Base-by-base conservation (phyloP, 2,329 filamentous ascomycete genomes). In the Seiridium unicorne region DNA sequence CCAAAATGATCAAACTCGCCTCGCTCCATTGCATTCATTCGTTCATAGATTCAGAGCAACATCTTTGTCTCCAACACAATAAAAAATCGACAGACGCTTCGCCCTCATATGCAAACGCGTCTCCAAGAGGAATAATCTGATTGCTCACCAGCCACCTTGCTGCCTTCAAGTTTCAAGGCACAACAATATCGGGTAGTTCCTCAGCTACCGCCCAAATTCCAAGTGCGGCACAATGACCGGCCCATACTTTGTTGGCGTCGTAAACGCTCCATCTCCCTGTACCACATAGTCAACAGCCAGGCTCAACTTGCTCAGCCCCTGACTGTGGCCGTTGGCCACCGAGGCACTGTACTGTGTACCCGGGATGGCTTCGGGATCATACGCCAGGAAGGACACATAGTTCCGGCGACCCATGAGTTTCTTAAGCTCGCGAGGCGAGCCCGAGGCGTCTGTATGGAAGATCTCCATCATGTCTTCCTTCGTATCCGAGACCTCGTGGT, bases 401-500 rank as follows among this genome's bases (percentile, higher is more conserved):
- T 97, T 98, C 61, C 95, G 83, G 47, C 94, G 83, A 1, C 90
- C 92, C 93, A 99, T 99, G 56, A 99, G 84, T 70, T 94, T 91
- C 78, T 93, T 93, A 71, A 93, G 82, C 74, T 97, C 94, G 51
- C 93, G 84, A 0, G 88, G 81, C 42, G 86, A 81, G n/a, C 95
- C 94, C 58, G 89, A 92, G 13, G 95, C 92, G 68, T 99, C 95
- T 6, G 89, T 91, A 69, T 95, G 92, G 84, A 99, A 99, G 66
- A 99, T 96, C 79, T 99, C 95, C 91, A 99, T 96, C 95, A 99
- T 99, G 77, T 99, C 95, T 75, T 99, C 95, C 76, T 99, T 98
- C 51, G 95, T 99, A 73, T 99, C 95, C 1, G 89, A 90, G 1
- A 91, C 84, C 64, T 89, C 84, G 62, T 92, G 86, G 1, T 83